Evolutionary conservation across 75 land plant species (phyloP).

Genomic region (Adiantum capillusveneris): DNA sequence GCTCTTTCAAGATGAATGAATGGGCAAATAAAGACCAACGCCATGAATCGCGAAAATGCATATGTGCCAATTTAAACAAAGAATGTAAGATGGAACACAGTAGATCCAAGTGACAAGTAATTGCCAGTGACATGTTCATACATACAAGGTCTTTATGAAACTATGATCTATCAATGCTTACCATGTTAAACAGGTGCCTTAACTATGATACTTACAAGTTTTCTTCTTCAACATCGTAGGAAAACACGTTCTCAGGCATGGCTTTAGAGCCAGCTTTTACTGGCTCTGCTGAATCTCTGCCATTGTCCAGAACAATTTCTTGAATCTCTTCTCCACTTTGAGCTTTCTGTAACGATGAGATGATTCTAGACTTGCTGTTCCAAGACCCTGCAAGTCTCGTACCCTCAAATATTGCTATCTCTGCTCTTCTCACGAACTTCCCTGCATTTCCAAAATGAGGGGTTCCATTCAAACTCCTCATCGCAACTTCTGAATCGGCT

Average conservation of each 20-base stretch:
- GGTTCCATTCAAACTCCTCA: background rate
- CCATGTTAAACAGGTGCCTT: background rate
- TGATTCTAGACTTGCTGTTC: background rate
- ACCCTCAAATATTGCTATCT: background rate
- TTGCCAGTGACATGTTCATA: no score
- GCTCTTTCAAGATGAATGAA: no score
- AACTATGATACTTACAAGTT: conserved; percentile 1
- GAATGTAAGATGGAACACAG: no score
- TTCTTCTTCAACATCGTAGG: background rate
- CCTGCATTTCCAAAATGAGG: background rate
- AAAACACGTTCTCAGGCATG: background rate
- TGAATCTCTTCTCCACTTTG: background rate
- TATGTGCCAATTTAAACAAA: no score
- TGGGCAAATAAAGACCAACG: no score
- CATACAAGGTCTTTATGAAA: background rate
- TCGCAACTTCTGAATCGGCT: background rate
- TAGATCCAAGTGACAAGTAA: no score
- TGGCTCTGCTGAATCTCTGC: background rate
- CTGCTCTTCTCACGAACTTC: background rate
- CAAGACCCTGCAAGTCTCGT: background rate
- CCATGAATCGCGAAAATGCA: no score
- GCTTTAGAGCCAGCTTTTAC: background rate
- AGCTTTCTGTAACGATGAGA: no score
- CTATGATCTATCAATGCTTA: background rate
- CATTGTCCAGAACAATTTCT: conserved; percentile 1